These are phyloP conservation scores for Oryza australiensis DNA, from an alignment of 176 grass and related monocot species.

Conservation along the genomic window DNA sequence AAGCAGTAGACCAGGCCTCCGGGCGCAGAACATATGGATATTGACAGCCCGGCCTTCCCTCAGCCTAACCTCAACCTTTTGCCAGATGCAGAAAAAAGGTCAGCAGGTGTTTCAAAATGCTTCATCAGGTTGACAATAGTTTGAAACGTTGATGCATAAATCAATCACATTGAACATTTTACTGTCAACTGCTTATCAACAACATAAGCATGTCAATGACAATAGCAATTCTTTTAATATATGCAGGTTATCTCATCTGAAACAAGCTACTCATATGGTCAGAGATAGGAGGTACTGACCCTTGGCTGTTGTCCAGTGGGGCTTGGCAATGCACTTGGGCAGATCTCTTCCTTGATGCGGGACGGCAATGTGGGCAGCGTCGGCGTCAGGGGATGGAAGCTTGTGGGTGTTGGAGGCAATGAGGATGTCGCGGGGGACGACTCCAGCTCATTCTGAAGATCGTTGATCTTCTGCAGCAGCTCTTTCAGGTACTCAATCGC, in stretches of 20 bases:
- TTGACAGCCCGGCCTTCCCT: constrained; percentile 85
- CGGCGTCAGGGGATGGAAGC: constrained; percentile 89
- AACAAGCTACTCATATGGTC: not conserved
- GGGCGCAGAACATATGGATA: constrained; percentile 95
- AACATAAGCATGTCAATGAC: not conserved
- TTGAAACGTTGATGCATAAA: not conserved
- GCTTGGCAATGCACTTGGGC: constrained; percentile 64
- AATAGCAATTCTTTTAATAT: not conserved
- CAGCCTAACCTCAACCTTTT: constrained; percentile 86
- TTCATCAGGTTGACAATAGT: not conserved
- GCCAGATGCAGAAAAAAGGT: constrained; percentile 1
- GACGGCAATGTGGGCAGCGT: constrained; percentile 74
- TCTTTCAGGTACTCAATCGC: constrained; percentile 98
- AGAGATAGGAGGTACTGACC: constrained; percentile 40
- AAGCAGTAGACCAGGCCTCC: constrained; percentile 79
- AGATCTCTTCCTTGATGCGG: constrained; percentile 86
- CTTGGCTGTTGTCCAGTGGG: constrained; percentile 76
- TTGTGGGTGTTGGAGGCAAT: constrained; percentile 70
- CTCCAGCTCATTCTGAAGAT: constrained; percentile 92
- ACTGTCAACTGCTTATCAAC: not conserved
- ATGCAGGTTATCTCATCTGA: not conserved
- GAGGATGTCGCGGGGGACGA: constrained; percentile 64
- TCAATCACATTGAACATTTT: not conserved
- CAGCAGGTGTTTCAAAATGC: constrained; percentile 4
- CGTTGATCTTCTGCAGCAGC: constrained; percentile 89